Evolutionary conservation across 1,284 basidiomycete genomes (phyloP).

Genomic region (Tilletia indica): DNA sequence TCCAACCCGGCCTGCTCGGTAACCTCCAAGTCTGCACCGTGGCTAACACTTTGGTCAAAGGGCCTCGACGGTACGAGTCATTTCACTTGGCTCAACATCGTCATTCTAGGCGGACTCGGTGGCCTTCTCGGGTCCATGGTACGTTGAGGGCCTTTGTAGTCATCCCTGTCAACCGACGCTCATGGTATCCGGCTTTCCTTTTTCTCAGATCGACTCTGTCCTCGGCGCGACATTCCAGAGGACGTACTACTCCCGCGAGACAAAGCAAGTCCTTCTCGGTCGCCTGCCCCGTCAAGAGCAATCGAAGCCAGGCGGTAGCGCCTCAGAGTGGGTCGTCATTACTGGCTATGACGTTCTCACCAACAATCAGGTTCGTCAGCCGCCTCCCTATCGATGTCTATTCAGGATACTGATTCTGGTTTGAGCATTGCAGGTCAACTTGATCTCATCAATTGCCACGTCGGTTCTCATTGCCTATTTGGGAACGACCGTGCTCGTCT

Average conservation of each 20-base stretch:
- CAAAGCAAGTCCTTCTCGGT: constrained; percentile 65
- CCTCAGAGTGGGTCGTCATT: constrained; percentile 62
- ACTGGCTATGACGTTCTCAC: constrained; percentile 72
- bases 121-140: constrained; percentile 43
- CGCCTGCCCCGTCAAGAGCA: constrained; percentile 13
- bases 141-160: background rate
- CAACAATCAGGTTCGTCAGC: constrained; percentile 64
- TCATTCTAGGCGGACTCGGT: constrained; percentile 56
- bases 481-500: constrained; percentile 21
- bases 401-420: background rate
- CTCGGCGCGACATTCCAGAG: constrained; percentile 83
- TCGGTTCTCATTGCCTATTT: constrained; percentile 28
- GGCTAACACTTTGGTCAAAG: constrained; percentile 64
- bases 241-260: constrained; percentile 70
- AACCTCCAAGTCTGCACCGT: constrained; percentile 63
- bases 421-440: constrained; percentile 32
- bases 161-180: no score
- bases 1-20: constrained; percentile 20
- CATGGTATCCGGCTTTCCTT: constrained; percentile 17
- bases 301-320: constrained; percentile 49
- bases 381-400: constrained; percentile 59
- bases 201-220: constrained; percentile 65
- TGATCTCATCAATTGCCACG: constrained; percentile 32
- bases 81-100: constrained; percentile 67
- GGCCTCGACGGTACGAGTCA: constrained; percentile 62